Evolutionary conservation across 2,329 filamentous ascomycete genomes (phyloP), one percentile per base, ranked within the genome.

Genomic region (Xylariaceae sp.): DNA sequence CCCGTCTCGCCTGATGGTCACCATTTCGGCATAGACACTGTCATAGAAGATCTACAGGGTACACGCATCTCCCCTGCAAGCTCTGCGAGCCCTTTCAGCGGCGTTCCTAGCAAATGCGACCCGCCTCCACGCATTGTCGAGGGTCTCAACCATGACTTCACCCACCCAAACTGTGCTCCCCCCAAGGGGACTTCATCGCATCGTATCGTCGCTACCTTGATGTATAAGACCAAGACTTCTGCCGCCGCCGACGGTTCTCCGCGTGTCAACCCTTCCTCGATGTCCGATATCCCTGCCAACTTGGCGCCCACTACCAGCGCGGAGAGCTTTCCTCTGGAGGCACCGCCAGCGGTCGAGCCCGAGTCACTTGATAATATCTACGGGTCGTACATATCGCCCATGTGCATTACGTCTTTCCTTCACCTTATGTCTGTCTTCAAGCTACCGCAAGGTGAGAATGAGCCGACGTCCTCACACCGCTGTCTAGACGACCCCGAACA

Each of bases 361-460:
- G 76, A 85, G 70, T 74, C 82, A 53, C 76, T 85, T 50, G 83
- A 86, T 64, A 81, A 84, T 58, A 76, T 86, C 19, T 86, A 86
- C 62, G 83, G 83, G 58, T 83, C 80, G 26, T 84, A 84, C 64
- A 79, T 86, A 65, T 85, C 82, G 19, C 81, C 83, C 4, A 74
- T 86, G 57, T 86, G 83, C 71, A 78, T 85, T 58, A 82, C 82
- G 7, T 83, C 82, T 11, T 86, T 86, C 67, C 75, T 86, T 27
- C 81, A 85, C 65, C 77, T 86, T 57, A 84, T 86, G 77, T 81
- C 81, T 26, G 77, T 76, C 26, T 84, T 86, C 56, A 83, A 83
- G 9, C 72, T 80, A 26, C 77, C 78, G 0, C 69, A 72, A 8
- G 79, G 75, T 41, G 74, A 74, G n/a, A 71, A 72, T 41, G 76